These are phyloP conservation scores for Fusarium newnesense DNA, from an alignment of 2,329 filamentous ascomycete species.

Conservation along the genomic window DNA sequence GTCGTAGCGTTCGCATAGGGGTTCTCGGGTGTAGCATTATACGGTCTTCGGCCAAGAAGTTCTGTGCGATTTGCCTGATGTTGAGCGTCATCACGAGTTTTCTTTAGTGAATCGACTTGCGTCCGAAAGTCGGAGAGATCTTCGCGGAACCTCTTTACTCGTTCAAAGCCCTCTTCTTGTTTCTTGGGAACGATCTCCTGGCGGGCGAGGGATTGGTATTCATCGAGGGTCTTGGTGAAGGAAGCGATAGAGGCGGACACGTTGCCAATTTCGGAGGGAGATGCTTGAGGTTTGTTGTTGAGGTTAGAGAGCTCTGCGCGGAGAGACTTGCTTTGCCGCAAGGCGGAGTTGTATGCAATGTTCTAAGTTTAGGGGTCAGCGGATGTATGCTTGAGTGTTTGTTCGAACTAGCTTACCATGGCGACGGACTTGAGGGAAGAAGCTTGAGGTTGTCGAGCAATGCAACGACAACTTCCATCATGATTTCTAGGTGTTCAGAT, in stretches of 20 bases:
- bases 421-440: conserved; percentile 31
- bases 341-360: conserved; percentile 84
- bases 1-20: conserved; percentile 76
- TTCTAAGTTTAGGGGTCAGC: conserved; percentile 62
- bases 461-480: conserved; percentile 34
- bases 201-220: conserved; percentile 86
- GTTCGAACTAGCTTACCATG: conserved; percentile 29
- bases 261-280: conserved; percentile 68
- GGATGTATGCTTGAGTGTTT: fast-evolving
- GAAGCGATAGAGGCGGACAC: conserved; percentile 81
- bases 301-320: conserved; percentile 80
- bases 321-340: conserved; percentile 85
- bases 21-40: conserved; percentile 86
- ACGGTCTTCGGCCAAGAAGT: conserved; percentile 85
- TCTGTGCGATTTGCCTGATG: conserved; percentile 77
- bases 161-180: conserved; percentile 88
- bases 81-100: conserved; percentile 78
- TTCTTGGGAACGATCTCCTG: conserved; percentile 92
- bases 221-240: conserved; percentile 90
- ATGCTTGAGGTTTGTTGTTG: conserved; percentile 70
- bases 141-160: conserved; percentile 83
- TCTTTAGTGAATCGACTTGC: conserved; percentile 81
- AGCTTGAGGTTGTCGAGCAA: conserved; percentile 16
- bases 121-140: conserved; percentile 84
- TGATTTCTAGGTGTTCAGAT: conserved; percentile 23